Base-by-base conservation (phyloP, 2,329 filamentous ascomycete genomes). In the Pyrenochaeta sp. region DNA sequence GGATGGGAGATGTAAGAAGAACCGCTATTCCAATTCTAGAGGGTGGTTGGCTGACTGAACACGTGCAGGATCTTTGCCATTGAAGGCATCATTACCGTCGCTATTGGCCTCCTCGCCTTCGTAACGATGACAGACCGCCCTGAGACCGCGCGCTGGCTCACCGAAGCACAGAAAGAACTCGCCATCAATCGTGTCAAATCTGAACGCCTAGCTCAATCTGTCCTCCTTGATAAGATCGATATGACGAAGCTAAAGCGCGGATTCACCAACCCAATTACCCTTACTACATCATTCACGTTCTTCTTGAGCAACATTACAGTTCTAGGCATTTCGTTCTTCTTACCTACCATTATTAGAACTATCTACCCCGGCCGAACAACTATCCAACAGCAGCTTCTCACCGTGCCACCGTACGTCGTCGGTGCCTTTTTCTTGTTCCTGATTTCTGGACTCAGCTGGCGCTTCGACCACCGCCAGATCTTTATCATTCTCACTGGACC, bases 281-380 rank as follows among this genome's bases (percentile, higher is more conserved):
- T 88, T 0, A 73, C 75, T 7, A 86, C 81, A 0, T 69, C 83
- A 0, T 73, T 84, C 51, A 79, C 86, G 57, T 87, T 87, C 73
- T 73, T 87, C 1, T 78, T 88, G 44, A 79, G 86, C 76, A 87
- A 87, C 72, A 82, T 90, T 68, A 90, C 87, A 0, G 87, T 90
- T 3, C 85, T 88, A 63, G 86, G 86, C 1, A 77, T 90, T 4
- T 84, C 84, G 0, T 89, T 89, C 77, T 90, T 90, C 72, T 75
- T 81, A 0, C 88, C 88, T 0, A 90, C 87, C 0, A 90, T 91
- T 58, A 84, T 90, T 29, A 74, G 75, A 31, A 87, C 83, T n/a
- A 89, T 90, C 61, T 90, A 89, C 61, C 84, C 85, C 0, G 60
- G 80, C 1, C 76, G 76, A 44, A 78, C 77, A 20, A 80, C 83